Base-by-base conservation (phyloP, 305 asterid species). In the Fraxinus velutina region DNA sequence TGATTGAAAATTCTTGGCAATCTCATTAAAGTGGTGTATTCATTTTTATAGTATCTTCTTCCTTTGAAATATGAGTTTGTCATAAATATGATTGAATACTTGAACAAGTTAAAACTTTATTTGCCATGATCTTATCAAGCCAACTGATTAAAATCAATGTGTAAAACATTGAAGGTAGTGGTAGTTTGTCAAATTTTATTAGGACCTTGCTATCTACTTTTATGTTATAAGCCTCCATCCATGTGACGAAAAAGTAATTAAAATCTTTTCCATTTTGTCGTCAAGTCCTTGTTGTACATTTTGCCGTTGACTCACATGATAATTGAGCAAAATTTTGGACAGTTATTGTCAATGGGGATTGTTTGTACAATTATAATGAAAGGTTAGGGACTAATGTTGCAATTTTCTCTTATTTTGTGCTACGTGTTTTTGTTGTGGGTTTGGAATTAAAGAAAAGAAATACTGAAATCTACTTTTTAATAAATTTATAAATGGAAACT, bases 1-100 rank as follows among this genome's bases (percentile, higher is more conserved):
- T 80, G 42, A 85, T 80, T 75, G 37, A 44, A 29, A 0, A 74
- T 73, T 73, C 80, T 74, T 75, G 74, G 42, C 33, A 37, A 81
- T 55, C 57, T 75, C 50, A 70, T 80, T 77, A 81, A 27, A 55
- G 17, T 21, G 60, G 24, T 21, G 76, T 64, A 10, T 78, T 39
- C 30, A 37, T 72, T 72, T 33, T 33, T 32, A 6, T 3, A n/a
- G 29, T 32, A 33, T 15, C 37, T 66, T 29, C 37, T 66, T 72
- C 44, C 27, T 72, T 33, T 32, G 76, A 32, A 72, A 34, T 72
- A n/a, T 34, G 44, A 72, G 13, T 6, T 19, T 72, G 5, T 2
- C 27, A 4, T 33, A 33, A 30, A 2, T 32, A 71, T 71, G 75
- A 33, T 71, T n/a, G 44, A 12, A 29, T 10, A 66, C 75, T 68